A percentile compares a stretch with the other conserved stretches of the same genome.
Evolutionary conservation across 1,284 basidiomycete genomes (phyloP).

Genomic region (Athelia sp.): DNA sequence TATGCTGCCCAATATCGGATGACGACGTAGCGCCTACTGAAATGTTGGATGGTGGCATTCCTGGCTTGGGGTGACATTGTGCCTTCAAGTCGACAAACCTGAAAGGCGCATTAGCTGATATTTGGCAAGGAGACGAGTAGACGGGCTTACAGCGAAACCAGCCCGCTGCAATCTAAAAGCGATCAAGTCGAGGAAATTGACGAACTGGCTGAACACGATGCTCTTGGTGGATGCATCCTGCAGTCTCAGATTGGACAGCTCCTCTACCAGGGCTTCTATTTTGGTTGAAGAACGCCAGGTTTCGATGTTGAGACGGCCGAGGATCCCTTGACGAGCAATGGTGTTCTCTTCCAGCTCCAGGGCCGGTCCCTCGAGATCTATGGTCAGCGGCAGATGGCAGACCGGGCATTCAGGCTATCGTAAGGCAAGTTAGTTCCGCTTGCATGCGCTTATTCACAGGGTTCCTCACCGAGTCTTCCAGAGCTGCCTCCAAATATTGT

Average conservation of each 20-base stretch:
- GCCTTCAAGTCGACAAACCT: slow-evolving; percentile 94
- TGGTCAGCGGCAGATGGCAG: slow-evolving; percentile 90
- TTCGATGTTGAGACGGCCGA: slow-evolving; percentile 85
- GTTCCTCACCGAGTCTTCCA: slow-evolving; percentile 60
- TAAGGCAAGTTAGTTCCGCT: not conserved
- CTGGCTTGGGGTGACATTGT: slow-evolving; percentile 96
- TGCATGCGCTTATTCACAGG: slow-evolving; percentile 4
- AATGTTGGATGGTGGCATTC: slow-evolving; percentile 92
- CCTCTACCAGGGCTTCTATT: slow-evolving; percentile 95
- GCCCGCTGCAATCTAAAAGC: slow-evolving; percentile 90
- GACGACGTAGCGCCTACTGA: slow-evolving; percentile 53
- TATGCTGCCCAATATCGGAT: slow-evolving; percentile 2
- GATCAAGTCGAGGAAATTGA: slow-evolving; percentile 88
- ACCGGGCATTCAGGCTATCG: slow-evolving; percentile 88
- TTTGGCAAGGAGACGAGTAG: not conserved
- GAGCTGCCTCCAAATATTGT: slow-evolving; percentile 81
- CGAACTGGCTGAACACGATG: slow-evolving; percentile 94
- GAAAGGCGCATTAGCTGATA: slow-evolving; percentile 11
- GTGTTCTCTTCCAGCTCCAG: slow-evolving; percentile 74
- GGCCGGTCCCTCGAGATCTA: slow-evolving; percentile 92
- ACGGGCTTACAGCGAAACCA: slow-evolving; percentile 70
- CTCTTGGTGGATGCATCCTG: slow-evolving; percentile 94
- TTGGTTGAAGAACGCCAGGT: slow-evolving; percentile 95
- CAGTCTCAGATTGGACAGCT: slow-evolving; percentile 78
- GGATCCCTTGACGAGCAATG: slow-evolving; percentile 82